Percentiles rank a stretch among this genome's conserved stretches.
phyloP scores from a whole-genome alignment of 1,284 basidiomycete genomes.

The Irpex rosettiformis region DNA sequence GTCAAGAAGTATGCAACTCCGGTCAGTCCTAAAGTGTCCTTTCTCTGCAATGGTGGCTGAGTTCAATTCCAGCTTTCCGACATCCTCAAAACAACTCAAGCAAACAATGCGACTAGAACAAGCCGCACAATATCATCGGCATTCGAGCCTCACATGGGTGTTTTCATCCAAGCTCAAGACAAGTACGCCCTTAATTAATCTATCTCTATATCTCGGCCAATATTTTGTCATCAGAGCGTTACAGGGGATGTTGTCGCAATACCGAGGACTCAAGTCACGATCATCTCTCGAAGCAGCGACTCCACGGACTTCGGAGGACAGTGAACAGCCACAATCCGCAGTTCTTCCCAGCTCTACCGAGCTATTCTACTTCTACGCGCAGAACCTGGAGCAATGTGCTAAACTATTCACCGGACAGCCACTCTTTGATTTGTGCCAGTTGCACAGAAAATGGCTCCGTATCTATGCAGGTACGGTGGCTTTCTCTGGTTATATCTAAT shows the following conservation, averaged over 20 bases:
- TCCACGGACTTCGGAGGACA: conserved; percentile 40
- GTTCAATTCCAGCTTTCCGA: conserved; percentile 43
- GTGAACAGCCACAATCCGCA: conserved; percentile 49
- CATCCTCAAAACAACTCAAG: conserved; percentile 52
- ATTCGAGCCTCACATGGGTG: conserved; percentile 88
- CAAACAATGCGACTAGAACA: conserved; percentile 42
- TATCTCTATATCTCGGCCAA: conserved; percentile 1
- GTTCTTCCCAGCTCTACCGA: conserved; percentile 95
- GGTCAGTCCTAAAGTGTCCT: conserved; percentile 45
- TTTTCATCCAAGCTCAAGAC: conserved; percentile 97
- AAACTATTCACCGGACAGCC: conserved; percentile 81
- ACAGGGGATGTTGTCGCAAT: conserved; percentile 77
- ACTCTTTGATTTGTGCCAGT: conserved; percentile 71
- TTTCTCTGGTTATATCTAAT: not conserved
- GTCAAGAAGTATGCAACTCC: conserved; percentile 75
- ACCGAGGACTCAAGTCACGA: conserved; percentile 64
- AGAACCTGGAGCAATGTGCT: conserved; percentile 92
- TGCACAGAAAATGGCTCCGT: conserved; percentile 92
- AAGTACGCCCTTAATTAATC: conserved; percentile 47
- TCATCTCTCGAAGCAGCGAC: conserved; percentile 62
- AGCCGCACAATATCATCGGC: conserved; percentile 76
- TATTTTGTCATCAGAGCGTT: conserved; percentile 52
- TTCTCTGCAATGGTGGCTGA: not conserved
- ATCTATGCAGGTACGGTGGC: conserved; percentile 82
- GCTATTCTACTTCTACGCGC: conserved; percentile 95